Conservation (phyloP, 2,329 filamentous ascomycete species). For the Aureobasidium sp. region DNA sequence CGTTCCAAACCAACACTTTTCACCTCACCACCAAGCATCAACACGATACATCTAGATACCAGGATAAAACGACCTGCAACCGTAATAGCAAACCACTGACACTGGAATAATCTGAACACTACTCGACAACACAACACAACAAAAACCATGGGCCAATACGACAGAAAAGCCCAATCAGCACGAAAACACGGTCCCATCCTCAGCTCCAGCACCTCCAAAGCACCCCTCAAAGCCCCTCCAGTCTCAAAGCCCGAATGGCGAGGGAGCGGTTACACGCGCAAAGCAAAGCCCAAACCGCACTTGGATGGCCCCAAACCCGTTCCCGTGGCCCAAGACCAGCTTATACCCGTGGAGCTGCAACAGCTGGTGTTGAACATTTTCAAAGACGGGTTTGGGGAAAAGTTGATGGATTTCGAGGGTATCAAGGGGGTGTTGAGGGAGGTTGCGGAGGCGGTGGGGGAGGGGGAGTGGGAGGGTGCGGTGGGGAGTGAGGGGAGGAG, state of each 20-base stretch:
- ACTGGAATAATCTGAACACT: too few species aligned
- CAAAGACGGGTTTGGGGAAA: not conserved
- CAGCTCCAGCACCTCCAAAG: constrained; percentile 7
- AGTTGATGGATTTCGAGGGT: not conserved
- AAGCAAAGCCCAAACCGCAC: not conserved
- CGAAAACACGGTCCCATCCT: constrained; percentile 7
- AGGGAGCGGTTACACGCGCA: constrained; percentile 4
- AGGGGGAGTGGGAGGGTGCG: not conserved
- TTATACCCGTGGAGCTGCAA: not conserved
- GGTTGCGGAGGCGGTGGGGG: not conserved
- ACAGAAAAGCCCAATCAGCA: constrained; percentile 11
- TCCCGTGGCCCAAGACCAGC: not conserved
- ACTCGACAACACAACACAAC: not conserved
- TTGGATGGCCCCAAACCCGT: not conserved
- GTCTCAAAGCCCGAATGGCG: constrained; percentile 2
- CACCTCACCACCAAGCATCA: not conserved
- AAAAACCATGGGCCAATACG: constrained; percentile 9
- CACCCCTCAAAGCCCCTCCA: not conserved
- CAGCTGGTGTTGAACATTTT: constrained; percentile 6
- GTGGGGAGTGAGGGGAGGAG: not conserved
- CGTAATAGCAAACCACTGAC: too few species aligned
- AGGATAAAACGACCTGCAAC: too few species aligned
- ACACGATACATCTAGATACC: not conserved
- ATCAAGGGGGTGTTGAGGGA: not conserved
- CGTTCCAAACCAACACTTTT: not conserved